Evolutionary conservation across 257 asterid genomes (phyloP), one percentile per base, ranked within the genome.

Genomic region (Fraxinus anomala): DNA sequence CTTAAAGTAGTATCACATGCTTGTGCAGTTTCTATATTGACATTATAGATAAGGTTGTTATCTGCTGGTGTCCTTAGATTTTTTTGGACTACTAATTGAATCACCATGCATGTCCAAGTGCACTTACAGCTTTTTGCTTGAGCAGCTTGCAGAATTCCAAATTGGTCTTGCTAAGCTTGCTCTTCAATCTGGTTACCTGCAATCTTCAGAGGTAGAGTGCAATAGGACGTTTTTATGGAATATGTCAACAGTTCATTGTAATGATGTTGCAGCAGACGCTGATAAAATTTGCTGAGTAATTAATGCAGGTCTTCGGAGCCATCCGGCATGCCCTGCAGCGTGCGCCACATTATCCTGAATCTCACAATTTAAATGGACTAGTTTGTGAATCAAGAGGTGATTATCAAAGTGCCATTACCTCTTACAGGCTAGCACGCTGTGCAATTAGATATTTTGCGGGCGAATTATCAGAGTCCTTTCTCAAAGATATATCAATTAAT

Each of bases 141-240:
- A 80, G 78, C 89, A 96, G 98, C 90, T 92, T 86, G 92, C 98
- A 83, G 98, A 91, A 80, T 93, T 96, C 82, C 98, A 93, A 84
- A 89, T 90, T 77, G 99, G 98, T 76, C 92, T 96, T 87, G 94
- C 93, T 73, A 92, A 85, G 88, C 97, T 93, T 83, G 97, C 98
- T 44, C 78, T 89, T 81, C 82, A 74, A 59, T 93, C 98, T 39
- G 80, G 87, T 82, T 74, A 80, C 81, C 81, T 96, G 84, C 70
- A 87, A 83, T 92, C 97, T 68, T 87, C 97, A 42, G 98, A 93
- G 98, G 99, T 96, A 93, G 44, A 72, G 17, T 68, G 68, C 76
- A 49, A 24, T 73, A 33, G 75, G 68, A 80, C 42, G 47, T 72
- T 74, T 75, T 82, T 72, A 51, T 37, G 63, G 2, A 68, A 71